These are phyloP conservation scores for Acacia confusa DNA, from an alignment of 306 rosid genomes.

Conservation along the genomic window DNA sequence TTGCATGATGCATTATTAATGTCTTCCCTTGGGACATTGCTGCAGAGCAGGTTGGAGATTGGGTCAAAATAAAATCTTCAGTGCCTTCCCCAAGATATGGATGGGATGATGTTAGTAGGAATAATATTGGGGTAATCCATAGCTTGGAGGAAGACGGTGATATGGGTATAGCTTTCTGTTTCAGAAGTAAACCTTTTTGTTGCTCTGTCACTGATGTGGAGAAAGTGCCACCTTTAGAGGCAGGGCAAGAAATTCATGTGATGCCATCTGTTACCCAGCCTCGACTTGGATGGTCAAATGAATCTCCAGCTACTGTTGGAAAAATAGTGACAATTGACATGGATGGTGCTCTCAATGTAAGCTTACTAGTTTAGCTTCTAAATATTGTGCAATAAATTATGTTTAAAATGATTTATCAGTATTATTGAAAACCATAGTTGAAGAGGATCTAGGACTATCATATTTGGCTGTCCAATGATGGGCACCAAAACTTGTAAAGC, in stretches of 20 bases:
- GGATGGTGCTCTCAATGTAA: slow-evolving; percentile 81
- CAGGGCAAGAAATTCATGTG: slow-evolving; percentile 70
- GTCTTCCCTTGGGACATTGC: slow-evolving; percentile 10
- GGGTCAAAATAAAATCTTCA: slow-evolving; percentile 80
- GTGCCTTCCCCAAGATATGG: slow-evolving; percentile 78
- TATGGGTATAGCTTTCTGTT: slow-evolving; percentile 75
- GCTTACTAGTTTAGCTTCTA: slow-evolving; percentile 17
- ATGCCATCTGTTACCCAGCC: slow-evolving; percentile 65
- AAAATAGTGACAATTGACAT: slow-evolving; percentile 62
- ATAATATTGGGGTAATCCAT: slow-evolving; percentile 69
- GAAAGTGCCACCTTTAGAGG: slow-evolving; percentile 64
- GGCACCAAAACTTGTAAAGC: neutral
- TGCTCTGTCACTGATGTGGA: slow-evolving; percentile 79
- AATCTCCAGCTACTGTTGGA: slow-evolving; percentile 70
- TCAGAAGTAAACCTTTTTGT: slow-evolving; percentile 68
- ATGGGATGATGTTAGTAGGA: slow-evolving; percentile 77
- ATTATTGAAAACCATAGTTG: neutral
- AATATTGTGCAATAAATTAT: neutral
- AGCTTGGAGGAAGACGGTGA: slow-evolving; percentile 78
- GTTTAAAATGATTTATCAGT: neutral
- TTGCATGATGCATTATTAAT: neutral
- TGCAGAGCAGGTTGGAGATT: slow-evolving; percentile 68
- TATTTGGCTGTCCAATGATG: neutral
- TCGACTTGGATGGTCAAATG: slow-evolving; percentile 76
- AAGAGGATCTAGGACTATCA: neutral